Conservation (phyloP, 1,284 basidiomycete species). For the Phlebopus sp. region DNA sequence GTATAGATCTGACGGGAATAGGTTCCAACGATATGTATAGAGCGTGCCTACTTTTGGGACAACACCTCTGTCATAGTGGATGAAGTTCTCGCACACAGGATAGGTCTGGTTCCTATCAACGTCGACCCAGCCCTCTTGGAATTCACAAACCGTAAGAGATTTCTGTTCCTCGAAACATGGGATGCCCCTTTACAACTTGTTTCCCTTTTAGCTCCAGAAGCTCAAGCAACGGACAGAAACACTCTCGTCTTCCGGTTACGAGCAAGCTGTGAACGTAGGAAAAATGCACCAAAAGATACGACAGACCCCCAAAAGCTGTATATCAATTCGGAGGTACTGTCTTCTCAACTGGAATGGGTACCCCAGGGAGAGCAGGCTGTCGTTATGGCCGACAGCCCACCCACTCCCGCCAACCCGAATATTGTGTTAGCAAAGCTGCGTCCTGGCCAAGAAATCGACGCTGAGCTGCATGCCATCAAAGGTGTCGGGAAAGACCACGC, state of each 20-base stretch:
- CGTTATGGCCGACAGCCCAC: conserved; percentile 51
- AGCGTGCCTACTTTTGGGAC: conserved; percentile 92
- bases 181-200: neutral
- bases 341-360: conserved; percentile 79
- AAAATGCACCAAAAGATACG: conserved; percentile 49
- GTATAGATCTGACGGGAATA: conserved; percentile 30
- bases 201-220: conserved; percentile 35
- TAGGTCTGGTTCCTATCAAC: conserved; percentile 89
- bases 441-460: conserved; percentile 82
- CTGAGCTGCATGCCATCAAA: conserved; percentile 93
- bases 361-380: conserved; percentile 83
- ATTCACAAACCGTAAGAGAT: conserved; percentile 39
- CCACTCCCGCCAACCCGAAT: conserved; percentile 75
- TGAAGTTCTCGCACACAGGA: conserved; percentile 88
- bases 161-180: neutral
- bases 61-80: conserved; percentile 96
- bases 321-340: conserved; percentile 71
- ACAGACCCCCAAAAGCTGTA: conserved; percentile 69
- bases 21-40: conserved; percentile 93
- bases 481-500: conserved; percentile 96
- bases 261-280: conserved; percentile 68
- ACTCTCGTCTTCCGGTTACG: conserved; percentile 88
- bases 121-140: conserved; percentile 75
- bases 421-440: conserved; percentile 94
- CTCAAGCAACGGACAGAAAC: conserved; percentile 82